Percentiles rank a stretch among this genome's conserved stretches.
These are phyloP conservation scores for Xylariaceae sp. DNA, from an alignment of 2,329 filamentous ascomycete species.

Conservation along the genomic window DNA sequence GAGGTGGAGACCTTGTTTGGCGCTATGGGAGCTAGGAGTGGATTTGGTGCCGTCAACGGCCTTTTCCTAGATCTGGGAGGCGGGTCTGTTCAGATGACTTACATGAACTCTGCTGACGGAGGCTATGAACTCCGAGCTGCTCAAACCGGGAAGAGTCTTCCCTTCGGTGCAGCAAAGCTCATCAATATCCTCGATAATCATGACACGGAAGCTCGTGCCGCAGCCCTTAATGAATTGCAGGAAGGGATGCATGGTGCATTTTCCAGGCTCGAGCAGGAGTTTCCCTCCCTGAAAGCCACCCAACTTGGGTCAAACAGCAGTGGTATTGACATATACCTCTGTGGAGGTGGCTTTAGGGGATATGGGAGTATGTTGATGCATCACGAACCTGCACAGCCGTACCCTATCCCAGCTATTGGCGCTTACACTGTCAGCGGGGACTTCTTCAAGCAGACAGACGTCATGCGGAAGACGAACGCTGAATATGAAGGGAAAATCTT, in stretches of 20 bases:
- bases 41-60: slow-evolving; percentile 62
- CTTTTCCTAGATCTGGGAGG: slow-evolving; percentile 85
- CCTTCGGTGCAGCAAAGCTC: slow-evolving; percentile 56
- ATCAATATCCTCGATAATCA: slow-evolving; percentile 44
- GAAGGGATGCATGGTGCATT: slow-evolving; percentile 57
- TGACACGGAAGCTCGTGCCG: slow-evolving; percentile 37
- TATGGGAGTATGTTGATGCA: slow-evolving; percentile 89
- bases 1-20: slow-evolving; percentile 79
- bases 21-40: slow-evolving; percentile 75
- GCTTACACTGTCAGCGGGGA: slow-evolving; percentile 62
- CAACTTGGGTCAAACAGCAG: slow-evolving; percentile 27
- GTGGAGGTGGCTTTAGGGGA: slow-evolving; percentile 82
- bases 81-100: slow-evolving; percentile 61
- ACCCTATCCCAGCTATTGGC: slow-evolving; percentile 78
- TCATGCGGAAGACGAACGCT: slow-evolving; percentile 49
- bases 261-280: slow-evolving; percentile 42
- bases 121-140: slow-evolving; percentile 52
- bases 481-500: slow-evolving; percentile 56
- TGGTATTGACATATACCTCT: slow-evolving; percentile 71
- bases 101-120: slow-evolving; percentile 46
- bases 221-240: slow-evolving; percentile 51
- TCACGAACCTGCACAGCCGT: slow-evolving; percentile 65
- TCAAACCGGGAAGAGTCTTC: slow-evolving; percentile 50
- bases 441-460: slow-evolving; percentile 52
- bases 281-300: slow-evolving; percentile 48